These are phyloP conservation scores for Purpureocillium takamizusanense DNA, from an alignment of 2,329 filamentous ascomycete species.

Conservation along the genomic window DNA sequence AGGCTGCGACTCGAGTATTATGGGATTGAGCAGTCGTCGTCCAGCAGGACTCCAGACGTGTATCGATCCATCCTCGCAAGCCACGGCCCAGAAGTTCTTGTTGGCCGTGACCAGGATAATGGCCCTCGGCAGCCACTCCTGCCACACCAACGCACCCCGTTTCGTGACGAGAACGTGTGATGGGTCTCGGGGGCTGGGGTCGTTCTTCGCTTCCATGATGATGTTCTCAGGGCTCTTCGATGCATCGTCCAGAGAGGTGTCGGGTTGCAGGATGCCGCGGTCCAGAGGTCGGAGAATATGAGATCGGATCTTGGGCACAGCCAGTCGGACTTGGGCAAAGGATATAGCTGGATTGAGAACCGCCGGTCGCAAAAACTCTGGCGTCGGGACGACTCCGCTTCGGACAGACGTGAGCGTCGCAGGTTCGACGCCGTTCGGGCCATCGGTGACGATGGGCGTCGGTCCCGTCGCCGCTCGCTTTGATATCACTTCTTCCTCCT, in stretches of 20 bases:
- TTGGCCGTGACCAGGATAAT: slow-evolving; percentile 89
- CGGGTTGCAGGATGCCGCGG: slow-evolving; percentile 45
- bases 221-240: slow-evolving; percentile 58
- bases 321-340: slow-evolving; percentile 75
- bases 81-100: slow-evolving; percentile 82
- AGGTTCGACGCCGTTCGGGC: slow-evolving; percentile 67
- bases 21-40: slow-evolving; percentile 71
- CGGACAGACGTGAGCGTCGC: slow-evolving; percentile 53
- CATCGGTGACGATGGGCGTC: slow-evolving; percentile 66
- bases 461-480: slow-evolving; percentile 57
- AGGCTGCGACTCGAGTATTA: slow-evolving; percentile 84
- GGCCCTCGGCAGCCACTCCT: slow-evolving; percentile 81
- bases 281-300: slow-evolving; percentile 79
- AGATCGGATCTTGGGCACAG: slow-evolving; percentile 76
- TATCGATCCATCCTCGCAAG: slow-evolving; percentile 84
- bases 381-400: slow-evolving; percentile 57
- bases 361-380: slow-evolving; percentile 81
- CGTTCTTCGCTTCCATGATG: slow-evolving; percentile 84
- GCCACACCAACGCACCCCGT: slow-evolving; percentile 76
- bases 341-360: slow-evolving; percentile 75
- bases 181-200: slow-evolving; percentile 67
- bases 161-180: slow-evolving; percentile 76
- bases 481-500: slow-evolving; percentile 51
- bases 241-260: slow-evolving; percentile 50
- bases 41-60: slow-evolving; percentile 91